Evolutionary conservation across 495 filamentous ascomycete genomes (phyloP), one percentile per base, ranked within the genome.

Genomic region (Terfezia claveryi): DNA sequence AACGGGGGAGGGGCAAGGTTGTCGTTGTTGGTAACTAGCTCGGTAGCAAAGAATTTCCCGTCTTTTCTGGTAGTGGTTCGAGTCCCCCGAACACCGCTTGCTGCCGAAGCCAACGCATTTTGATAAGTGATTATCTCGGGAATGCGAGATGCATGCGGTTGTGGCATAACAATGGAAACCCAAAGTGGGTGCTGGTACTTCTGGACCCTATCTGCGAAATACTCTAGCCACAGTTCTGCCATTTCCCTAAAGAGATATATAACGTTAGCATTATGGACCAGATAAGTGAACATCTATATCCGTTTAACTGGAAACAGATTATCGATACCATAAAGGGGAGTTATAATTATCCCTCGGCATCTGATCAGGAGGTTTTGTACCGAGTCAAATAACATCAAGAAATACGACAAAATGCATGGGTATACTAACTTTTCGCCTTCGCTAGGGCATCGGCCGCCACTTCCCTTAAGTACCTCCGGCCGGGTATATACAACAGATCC

Each of bases 401-500:
- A 20, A 0, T 20, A 20, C 2, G 20, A 20, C 2, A 20, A 20
- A 20, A 32, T 5, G 27, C 27, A 32, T 5, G 27, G 27, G 27
- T 7, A 32, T 32, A 32, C 27, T 32, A 32, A 32, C 27, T 32
- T 32, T 32, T 32, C 27, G 27, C 57, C 27, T 17, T 41, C 51
- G 36, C 36, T n/a, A n/a, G 27, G 6, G 5, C 20, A 4, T 14
- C 8, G 10, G 20, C 4, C 51, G 32, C 59, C 62, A 36, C 57
- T 62, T 10, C 62, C 62, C 7, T 49, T 50, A 5, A 62, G 37
- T 27, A 61, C 59, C 38, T 65, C 63, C 8, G 63, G 63, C n/a
- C 63, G 55, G 36, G 59, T 65, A 44, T 65, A 58, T 41, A 65
- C 59, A 41, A 57, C 56, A 10, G 59, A 54, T 53, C 57, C 59